Conservation (phyloP, 441 rosid genomes). For the Erysimum cheiri region DNA sequence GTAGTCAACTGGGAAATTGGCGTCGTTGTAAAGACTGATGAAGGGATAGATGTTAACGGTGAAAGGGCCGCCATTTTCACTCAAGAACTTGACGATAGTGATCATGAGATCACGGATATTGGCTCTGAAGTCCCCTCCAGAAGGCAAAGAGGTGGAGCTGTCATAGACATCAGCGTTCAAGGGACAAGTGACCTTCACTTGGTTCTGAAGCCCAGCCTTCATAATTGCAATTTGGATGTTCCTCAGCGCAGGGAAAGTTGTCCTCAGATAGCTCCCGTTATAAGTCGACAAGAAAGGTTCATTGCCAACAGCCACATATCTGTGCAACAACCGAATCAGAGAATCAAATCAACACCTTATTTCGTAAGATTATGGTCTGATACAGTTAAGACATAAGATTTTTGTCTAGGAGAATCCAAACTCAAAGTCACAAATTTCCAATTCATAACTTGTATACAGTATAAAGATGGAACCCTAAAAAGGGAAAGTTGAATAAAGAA, state of each 20-base stretch:
- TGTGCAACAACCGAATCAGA: slow-evolving; percentile 43
- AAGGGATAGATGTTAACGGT: slow-evolving; percentile 96
- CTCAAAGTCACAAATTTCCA: not conserved
- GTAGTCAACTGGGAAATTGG: slow-evolving; percentile 85
- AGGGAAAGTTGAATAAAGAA: slow-evolving; percentile 19
- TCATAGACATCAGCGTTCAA: slow-evolving; percentile 85
- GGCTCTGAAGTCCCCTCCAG: slow-evolving; percentile 93
- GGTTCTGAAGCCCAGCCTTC: slow-evolving; percentile 77
- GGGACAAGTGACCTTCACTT: slow-evolving; percentile 83
- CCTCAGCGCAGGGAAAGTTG: slow-evolving; percentile 85
- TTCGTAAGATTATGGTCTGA: slow-evolving; percentile 1
- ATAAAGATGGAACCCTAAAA: slow-evolving; percentile 33
- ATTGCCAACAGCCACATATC: slow-evolving; percentile 94
- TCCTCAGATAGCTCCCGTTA: slow-evolving; percentile 71
- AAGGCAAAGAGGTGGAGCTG: slow-evolving; percentile 56
- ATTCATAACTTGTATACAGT: slow-evolving; percentile 1
- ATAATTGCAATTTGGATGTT: slow-evolving; percentile 80
- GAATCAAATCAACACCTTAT: slow-evolving; percentile 4
- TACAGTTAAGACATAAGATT: slow-evolving; percentile 23
- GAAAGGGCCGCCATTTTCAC: slow-evolving; percentile 70
- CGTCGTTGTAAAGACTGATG: slow-evolving; percentile 77
- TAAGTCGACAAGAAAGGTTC: slow-evolving; percentile 91
- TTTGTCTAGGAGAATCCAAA: slow-evolving; percentile 20
- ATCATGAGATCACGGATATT: slow-evolving; percentile 82
- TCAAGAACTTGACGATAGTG: slow-evolving; percentile 76